Evolutionary conservation across 75 land plant species (phyloP).

Genomic region (Cryptomeria japonica): DNA sequence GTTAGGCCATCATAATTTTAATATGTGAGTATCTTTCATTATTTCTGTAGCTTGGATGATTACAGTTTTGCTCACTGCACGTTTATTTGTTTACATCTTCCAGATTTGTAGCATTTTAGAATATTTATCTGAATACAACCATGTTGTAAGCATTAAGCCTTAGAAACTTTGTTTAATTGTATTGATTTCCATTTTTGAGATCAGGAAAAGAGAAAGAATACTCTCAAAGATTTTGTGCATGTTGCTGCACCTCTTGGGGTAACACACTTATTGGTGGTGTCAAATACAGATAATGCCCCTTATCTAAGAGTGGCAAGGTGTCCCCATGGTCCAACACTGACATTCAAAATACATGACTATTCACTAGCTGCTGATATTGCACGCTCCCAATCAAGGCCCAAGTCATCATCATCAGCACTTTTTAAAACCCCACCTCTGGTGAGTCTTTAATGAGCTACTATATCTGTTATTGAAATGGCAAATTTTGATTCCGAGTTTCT

Average conservation of each 20-base stretch:
- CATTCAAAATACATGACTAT: slow-evolving; percentile 88
- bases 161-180: neutral
- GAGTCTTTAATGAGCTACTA: slow-evolving; percentile 12
- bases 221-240: slow-evolving; percentile 89
- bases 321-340: slow-evolving; percentile 96
- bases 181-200: neutral
- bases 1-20: neutral
- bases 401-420: slow-evolving; percentile 67
- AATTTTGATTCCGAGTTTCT: too few relatives aligned
- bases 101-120: neutral
- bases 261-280: slow-evolving; percentile 87
- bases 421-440: slow-evolving; percentile 92
- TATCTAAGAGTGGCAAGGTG: slow-evolving; percentile 88
- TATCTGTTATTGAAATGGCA: neutral
- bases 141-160: neutral
- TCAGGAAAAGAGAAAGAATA: slow-evolving; percentile 91
- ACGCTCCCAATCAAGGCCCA: slow-evolving; percentile 71
- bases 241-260: slow-evolving; percentile 98
- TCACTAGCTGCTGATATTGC: slow-evolving; percentile 84
- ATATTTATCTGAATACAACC: neutral
- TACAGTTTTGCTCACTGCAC: neutral
- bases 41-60: neutral
- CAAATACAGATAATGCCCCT: slow-evolving; percentile 73
- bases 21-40: neutral
- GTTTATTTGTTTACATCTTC: neutral